These are phyloP conservation scores for Eucalyptus pauciflora DNA, from an alignment of 345 rosid species.

Conservation along the genomic window DNA sequence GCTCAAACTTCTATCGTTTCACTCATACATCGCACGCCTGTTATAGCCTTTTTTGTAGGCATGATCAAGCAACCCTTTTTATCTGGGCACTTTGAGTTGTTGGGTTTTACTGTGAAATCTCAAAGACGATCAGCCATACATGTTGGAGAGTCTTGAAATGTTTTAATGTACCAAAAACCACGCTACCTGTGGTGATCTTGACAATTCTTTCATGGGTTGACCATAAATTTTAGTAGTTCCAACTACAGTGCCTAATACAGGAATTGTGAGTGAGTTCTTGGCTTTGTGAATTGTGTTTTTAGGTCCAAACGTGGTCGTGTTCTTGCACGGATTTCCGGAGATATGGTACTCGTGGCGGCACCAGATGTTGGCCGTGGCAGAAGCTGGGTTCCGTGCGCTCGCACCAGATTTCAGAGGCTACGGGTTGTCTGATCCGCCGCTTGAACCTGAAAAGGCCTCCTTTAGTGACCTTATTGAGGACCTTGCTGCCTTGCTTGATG, in stretches of 20 bases:
- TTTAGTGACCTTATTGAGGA: conserved; percentile 15
- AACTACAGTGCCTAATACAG: not conserved
- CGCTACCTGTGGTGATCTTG: not conserved
- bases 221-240: not conserved
- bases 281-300: not conserved
- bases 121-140: not conserved
- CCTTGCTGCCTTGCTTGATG: conserved; percentile 25
- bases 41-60: not conserved
- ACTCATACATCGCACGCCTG: not conserved
- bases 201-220: not conserved
- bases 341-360: conserved; percentile 58
- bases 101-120: not conserved
- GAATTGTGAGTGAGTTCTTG: not conserved
- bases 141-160: not conserved
- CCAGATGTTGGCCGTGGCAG: conserved; percentile 40
- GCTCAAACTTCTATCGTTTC: not conserved
- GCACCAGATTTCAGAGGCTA: conserved; percentile 44
- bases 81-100: not conserved
- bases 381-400: conserved; percentile 32
- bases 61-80: not conserved
- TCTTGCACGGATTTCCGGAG: conserved; percentile 63
- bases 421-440: conserved; percentile 38
- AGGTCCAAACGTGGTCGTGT: conserved; percentile 25
- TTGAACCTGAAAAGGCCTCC: conserved; percentile 27
- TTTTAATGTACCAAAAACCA: not conserved